Evolutionary conservation across 2,329 filamentous ascomycete species (phyloP).

Genomic region (Botrytis medusae): DNA sequence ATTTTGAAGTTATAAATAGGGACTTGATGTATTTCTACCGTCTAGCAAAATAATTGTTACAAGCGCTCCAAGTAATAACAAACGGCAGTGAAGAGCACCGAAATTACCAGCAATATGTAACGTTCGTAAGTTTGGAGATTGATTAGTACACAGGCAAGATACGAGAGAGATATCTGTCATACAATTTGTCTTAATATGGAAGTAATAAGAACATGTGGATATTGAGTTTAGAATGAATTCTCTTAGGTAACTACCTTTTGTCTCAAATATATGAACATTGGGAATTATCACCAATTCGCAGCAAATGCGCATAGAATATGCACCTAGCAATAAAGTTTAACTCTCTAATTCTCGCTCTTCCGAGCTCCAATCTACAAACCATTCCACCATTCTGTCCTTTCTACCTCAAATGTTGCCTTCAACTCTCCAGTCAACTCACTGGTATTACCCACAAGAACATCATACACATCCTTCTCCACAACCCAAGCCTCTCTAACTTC

Average conservation of each 20-base stretch:
- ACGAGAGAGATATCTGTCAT: neutral
- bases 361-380: slow-evolving; percentile 49
- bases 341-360: neutral
- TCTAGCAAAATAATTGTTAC: rapidly evolving
- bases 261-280: neutral
- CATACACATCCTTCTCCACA: slow-evolving; percentile 42
- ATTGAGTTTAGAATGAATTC: neutral
- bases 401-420: slow-evolving; percentile 54
- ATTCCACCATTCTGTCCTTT: slow-evolving; percentile 66
- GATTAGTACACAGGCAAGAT: neutral
- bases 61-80: rapidly evolving
- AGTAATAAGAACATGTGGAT: neutral
- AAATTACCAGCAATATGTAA: neutral
- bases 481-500: slow-evolving; percentile 44
- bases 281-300: too few relatives aligned
- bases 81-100: rapidly evolving
- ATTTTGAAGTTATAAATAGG: neutral
- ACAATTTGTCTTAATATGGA: rapidly evolving
- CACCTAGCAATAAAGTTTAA: neutral
- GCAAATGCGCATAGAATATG: neutral
- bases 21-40: too few relatives aligned
- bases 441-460: slow-evolving; percentile 42
- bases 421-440: slow-evolving; percentile 50
- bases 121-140: neutral
- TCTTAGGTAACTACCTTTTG: neutral